These are phyloP conservation scores for Fusarium mundagurra DNA, from an alignment of 2,329 filamentous ascomycete genomes.

Conservation along the genomic window DNA sequence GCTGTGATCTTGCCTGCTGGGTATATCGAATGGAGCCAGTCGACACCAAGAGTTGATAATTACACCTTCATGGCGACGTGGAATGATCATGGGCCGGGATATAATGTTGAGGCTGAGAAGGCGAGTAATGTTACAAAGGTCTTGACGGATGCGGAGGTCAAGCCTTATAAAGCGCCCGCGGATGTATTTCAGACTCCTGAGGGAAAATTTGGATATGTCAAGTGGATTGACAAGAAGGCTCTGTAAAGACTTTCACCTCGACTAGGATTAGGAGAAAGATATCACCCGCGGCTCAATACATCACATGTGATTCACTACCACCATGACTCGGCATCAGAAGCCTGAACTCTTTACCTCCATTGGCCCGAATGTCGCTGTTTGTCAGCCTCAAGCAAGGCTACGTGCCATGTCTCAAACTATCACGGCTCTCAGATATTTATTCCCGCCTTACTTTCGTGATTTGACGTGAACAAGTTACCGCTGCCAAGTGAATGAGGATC, in stretches of 20 bases:
- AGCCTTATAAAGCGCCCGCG: constrained; percentile 35
- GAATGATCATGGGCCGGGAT: constrained; percentile 61
- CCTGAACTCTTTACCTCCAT: too few species aligned
- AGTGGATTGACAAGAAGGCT: constrained; percentile 29
- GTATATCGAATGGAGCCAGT: constrained; percentile 53
- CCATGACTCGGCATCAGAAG: not conserved
- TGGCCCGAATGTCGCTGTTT: not conserved
- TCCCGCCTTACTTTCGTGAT: not conserved
- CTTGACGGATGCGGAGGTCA: constrained; percentile 50
- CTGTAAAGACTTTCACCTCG: not conserved
- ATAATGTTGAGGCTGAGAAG: constrained; percentile 58
- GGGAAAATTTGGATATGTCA: constrained; percentile 11
- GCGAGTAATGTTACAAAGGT: constrained; percentile 55
- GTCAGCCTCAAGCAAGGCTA: not conserved
- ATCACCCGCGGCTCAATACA: not conserved
- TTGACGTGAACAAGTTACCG: not conserved
- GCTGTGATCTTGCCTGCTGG: constrained; percentile 61
- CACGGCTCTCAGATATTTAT: not conserved
- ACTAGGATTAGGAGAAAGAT: not conserved
- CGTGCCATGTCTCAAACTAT: not conserved
- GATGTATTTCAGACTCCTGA: constrained; percentile 33
- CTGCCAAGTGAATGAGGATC: not conserved
- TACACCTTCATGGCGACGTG: constrained; percentile 68
- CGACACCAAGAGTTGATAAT: constrained; percentile 43
- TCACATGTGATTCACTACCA: not conserved